Conservation (phyloP, 305 asterid species). For the Fraxinus velutina region DNA sequence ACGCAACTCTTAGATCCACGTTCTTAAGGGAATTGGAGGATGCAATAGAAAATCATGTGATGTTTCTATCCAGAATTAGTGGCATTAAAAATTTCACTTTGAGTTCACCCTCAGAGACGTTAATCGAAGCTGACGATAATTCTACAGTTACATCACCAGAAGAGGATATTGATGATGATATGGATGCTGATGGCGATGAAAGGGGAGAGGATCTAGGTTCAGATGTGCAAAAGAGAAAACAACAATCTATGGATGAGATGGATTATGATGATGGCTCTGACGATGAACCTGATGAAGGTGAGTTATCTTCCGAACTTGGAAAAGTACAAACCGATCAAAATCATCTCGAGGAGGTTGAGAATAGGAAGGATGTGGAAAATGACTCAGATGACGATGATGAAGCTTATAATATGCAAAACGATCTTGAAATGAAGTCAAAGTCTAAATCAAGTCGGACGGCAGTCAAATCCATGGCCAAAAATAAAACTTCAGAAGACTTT, state of each 20-base stretch:
- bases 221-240: conserved; percentile 60
- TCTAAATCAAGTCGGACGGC: conserved; percentile 30
- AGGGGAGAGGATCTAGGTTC: conserved; percentile 68
- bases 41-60: conserved; percentile 63
- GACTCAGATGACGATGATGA: conserved; percentile 28
- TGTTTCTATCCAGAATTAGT: conserved; percentile 43
- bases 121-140: conserved; percentile 43
- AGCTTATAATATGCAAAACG: conserved; percentile 27
- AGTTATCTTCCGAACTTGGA: conserved; percentile 27
- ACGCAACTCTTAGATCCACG: conserved; percentile 45
- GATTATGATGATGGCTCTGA: conserved; percentile 72
- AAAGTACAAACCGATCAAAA: conserved; percentile 22
- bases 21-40: conserved; percentile 69
- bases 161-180: conserved; percentile 42
- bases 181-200: conserved; percentile 47
- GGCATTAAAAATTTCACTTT: conserved; percentile 52
- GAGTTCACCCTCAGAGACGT: conserved; percentile 33
- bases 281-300: conserved; percentile 39
- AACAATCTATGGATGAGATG: conserved; percentile 71
- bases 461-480: conserved; percentile 23
- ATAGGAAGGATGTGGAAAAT: conserved; percentile 32
- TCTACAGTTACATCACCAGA: conserved; percentile 28
- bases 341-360: conserved; percentile 30
- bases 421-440: conserved; percentile 30
- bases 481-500: conserved; percentile 8